phyloP scores from a whole-genome alignment of 495 filamentous ascomycete species.

The Wilcoxina mikolae region DNA sequence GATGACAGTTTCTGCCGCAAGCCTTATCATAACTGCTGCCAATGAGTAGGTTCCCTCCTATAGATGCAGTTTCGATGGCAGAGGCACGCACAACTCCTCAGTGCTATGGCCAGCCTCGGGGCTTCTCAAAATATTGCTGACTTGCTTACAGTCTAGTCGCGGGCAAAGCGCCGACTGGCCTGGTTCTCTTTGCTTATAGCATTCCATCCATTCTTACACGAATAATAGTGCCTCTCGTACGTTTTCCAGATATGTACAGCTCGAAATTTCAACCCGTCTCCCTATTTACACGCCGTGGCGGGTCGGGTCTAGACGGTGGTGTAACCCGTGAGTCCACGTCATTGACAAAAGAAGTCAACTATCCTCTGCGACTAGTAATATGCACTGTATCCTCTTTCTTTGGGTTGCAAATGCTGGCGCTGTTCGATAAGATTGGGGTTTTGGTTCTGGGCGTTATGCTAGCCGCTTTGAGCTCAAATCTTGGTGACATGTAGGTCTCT shows the following conservation, averaged over 20 bases:
- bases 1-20: not conserved
- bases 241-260: conserved; percentile 7
- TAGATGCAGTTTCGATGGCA: not conserved
- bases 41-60: conserved; percentile 12
- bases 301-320: not conserved
- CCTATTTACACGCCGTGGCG: not conserved
- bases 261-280: not conserved
- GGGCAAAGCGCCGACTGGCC: conserved; percentile 11
- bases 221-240: conserved; percentile 7
- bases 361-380: conserved; percentile 6
- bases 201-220: conserved; percentile 14
- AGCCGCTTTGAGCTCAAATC: conserved; percentile 17
- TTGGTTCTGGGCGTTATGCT: conserved; percentile 13
- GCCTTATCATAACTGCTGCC: conserved; percentile 15
- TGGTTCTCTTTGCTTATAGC: conserved; percentile 17
- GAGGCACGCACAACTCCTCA: not conserved
- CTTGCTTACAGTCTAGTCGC: conserved; percentile 8
- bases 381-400: conserved; percentile 8
- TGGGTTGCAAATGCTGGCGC: conserved; percentile 14
- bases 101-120: too few species aligned
- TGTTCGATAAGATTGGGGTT: not conserved
- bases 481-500: conserved; percentile 17
- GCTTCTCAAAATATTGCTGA: not conserved
- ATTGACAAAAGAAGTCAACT: conserved; percentile 12
- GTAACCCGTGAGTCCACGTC: not conserved